phyloP scores from a whole-genome alignment of 1,139 yeast species.

The Blastobotrys capitulatus region DNA sequence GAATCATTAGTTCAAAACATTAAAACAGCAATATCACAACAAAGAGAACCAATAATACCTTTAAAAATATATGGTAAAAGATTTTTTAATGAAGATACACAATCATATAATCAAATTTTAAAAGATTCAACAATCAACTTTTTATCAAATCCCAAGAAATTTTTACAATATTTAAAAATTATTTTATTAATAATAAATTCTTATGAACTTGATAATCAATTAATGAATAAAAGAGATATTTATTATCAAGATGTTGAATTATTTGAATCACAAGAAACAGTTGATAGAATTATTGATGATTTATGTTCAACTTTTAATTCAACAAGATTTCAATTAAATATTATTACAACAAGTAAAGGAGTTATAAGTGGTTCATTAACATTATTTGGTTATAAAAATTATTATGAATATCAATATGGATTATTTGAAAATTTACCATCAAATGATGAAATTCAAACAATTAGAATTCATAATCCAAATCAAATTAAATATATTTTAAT shows the following conservation, averaged over 20 bases:
- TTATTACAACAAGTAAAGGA: slow-evolving; percentile 62
- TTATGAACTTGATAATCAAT: slow-evolving; percentile 5
- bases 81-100: neutral
- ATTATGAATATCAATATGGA: slow-evolving; percentile 14
- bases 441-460: slow-evolving; percentile 16
- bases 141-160: neutral
- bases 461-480: slow-evolving; percentile 14
- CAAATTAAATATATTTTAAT: slow-evolving; percentile 40
- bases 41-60: neutral
- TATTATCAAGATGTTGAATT: slow-evolving; percentile 59
- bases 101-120: neutral
- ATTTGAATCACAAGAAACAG: slow-evolving; percentile 44
- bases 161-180: neutral
- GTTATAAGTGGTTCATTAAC: slow-evolving; percentile 42
- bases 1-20: too few species aligned
- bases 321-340: slow-evolving; percentile 36
- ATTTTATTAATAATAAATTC: neutral
- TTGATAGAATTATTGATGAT: slow-evolving; percentile 41
- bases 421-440: slow-evolving; percentile 20
- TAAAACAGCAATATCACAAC: neutral
- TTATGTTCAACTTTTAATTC: slow-evolving; percentile 26
- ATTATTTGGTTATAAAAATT: slow-evolving; percentile 20
- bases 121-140: too few species aligned
- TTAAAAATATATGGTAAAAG: neutral
- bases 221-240: slow-evolving; percentile 53